Evolutionary conservation across 257 asterid genomes (phyloP).

Genomic region (Thymus quinquecostatus): DNA sequence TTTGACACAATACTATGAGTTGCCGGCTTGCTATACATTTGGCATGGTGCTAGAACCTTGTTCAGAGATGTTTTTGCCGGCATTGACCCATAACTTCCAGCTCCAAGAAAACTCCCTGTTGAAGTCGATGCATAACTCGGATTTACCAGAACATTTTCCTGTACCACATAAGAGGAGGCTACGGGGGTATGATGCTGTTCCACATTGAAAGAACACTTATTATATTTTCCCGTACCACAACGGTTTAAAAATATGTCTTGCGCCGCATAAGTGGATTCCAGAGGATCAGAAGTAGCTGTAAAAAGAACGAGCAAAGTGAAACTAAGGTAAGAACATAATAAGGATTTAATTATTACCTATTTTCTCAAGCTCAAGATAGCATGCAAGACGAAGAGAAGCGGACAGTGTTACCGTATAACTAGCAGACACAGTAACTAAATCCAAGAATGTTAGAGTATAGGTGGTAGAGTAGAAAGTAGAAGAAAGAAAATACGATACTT

Average conservation of each 20-base stretch:
- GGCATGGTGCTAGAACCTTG: too few relatives aligned
- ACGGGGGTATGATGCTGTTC: conserved; percentile 2
- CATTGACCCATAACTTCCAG: too few relatives aligned
- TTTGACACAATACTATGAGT: conserved; percentile 30
- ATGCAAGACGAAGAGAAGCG: neutral
- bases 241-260: conserved; percentile 2
- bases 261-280: conserved; percentile 9
- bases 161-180: conserved; percentile 19
- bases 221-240: neutral
- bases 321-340: neutral
- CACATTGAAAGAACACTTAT: neutral
- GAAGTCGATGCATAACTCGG: conserved; percentile 3
- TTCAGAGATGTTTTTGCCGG: too few relatives aligned
- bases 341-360: neutral
- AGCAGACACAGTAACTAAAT: neutral
- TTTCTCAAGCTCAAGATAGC: neutral
- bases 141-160: conserved; percentile 25
- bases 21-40: neutral
- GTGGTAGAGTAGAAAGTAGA: too few relatives aligned
- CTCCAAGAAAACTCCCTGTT: neutral
- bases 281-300: conserved; percentile 38
- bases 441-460: too few relatives aligned
- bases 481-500: too few relatives aligned
- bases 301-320: conserved; percentile 1
- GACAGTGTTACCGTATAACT: neutral